Percentiles rank a stretch among this genome's conserved stretches.
Evolutionary conservation across 208 protist genomes (phyloP).

Genomic region (Porcisia deanei): DNA sequence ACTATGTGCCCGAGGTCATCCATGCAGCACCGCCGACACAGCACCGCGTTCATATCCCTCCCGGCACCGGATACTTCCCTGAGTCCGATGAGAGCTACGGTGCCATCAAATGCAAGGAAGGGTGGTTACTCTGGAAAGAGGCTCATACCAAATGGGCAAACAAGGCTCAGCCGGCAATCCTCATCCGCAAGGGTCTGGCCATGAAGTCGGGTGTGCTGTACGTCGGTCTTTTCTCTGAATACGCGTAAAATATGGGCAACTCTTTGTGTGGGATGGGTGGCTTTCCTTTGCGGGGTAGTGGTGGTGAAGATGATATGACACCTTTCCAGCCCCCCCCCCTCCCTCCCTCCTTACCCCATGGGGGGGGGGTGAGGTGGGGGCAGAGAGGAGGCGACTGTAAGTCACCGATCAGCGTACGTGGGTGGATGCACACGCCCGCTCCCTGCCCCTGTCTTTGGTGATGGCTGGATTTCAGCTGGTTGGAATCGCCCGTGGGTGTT

Average conservation of each 20-base stretch:
- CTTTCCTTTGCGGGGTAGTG: not conserved
- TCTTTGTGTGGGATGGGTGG: not conserved
- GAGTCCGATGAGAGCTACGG: slow-evolving; percentile 51
- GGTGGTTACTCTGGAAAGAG: slow-evolving; percentile 79
- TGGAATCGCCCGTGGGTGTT: not conserved
- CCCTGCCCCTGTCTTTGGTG: too few species aligned
- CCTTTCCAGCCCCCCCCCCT: too few species aligned
- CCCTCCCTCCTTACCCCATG: too few species aligned
- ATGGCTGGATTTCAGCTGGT: too few species aligned
- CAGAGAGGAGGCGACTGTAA: too few species aligned
- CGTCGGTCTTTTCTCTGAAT: slow-evolving; percentile 67
- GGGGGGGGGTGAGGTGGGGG: too few species aligned
- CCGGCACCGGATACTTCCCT: slow-evolving; percentile 85
- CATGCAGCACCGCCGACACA: slow-evolving; percentile 28
- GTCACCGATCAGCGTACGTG: too few species aligned
- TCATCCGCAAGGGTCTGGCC: slow-evolving; percentile 84
- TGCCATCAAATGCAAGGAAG: slow-evolving; percentile 72
- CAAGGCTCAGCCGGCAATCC: slow-evolving; percentile 51
- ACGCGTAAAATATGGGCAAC: slow-evolving; percentile 12
- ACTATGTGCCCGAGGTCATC: slow-evolving; percentile 53
- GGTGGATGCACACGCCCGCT: too few species aligned
- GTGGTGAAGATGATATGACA: too few species aligned
- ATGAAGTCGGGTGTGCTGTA: slow-evolving; percentile 86
- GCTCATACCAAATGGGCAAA: slow-evolving; percentile 61
- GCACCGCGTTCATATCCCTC: slow-evolving; percentile 41